A percentile compares a stretch with the other conserved stretches of the same genome.
Conservation (phyloP, 768 basidiomycete genomes). For the Termitomyces sp. region DNA sequence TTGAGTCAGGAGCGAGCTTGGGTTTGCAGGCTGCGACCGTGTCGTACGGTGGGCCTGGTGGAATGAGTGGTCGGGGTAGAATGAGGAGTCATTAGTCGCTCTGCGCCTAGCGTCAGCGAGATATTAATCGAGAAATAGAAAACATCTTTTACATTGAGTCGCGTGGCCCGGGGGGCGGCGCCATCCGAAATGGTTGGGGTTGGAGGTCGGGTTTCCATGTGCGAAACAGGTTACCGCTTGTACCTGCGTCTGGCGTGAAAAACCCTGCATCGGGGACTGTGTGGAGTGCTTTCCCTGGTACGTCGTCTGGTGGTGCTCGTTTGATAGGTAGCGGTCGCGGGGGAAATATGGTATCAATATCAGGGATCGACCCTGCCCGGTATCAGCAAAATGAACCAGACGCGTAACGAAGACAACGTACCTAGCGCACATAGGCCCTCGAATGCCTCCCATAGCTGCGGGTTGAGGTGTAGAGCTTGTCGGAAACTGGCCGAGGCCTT, state of each 20-base stretch:
- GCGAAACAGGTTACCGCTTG: conserved; percentile 54
- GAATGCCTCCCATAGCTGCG: conserved; percentile 90
- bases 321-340: conserved; percentile 55
- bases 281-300: conserved; percentile 41
- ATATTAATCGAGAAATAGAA: conserved; percentile 4
- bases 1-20: conserved; percentile 35
- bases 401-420: conserved; percentile 28
- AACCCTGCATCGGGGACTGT: conserved; percentile 66
- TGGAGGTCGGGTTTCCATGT: conserved; percentile 52
- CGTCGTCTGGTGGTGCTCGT: conserved; percentile 50
- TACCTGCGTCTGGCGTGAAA: conserved; percentile 69
- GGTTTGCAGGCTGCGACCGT: conserved; percentile 37
- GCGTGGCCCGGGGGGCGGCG: conserved; percentile 43
- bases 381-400: conserved; percentile 6
- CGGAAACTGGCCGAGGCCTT: conserved; percentile 70
- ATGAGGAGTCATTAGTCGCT: conserved; percentile 53
- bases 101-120: conserved; percentile 31
- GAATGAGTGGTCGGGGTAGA: conserved; percentile 56
- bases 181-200: conserved; percentile 58
- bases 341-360: conserved; percentile 72
- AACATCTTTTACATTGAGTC: conserved; percentile 56
- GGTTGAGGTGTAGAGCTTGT: conserved; percentile 68
- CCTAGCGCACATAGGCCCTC: conserved; percentile 83
- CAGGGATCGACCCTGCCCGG: conserved; percentile 57
- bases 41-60: conserved; percentile 46